Conservation (phyloP, 495 filamentous ascomycete genomes). For the Neurospora sp. region DNA sequence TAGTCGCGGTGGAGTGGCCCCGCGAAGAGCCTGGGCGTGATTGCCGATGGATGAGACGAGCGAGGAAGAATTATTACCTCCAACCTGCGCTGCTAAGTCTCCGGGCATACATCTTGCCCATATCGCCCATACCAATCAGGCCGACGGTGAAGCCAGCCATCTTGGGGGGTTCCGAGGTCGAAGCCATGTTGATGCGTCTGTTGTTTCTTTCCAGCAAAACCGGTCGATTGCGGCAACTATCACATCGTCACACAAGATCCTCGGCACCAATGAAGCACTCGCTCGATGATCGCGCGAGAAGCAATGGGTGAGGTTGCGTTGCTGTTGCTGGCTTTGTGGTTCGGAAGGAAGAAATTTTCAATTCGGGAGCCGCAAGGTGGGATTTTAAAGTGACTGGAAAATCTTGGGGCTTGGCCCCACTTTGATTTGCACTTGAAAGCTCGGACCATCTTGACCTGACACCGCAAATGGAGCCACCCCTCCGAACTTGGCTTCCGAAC, state of each 20-base stretch:
- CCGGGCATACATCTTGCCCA: slow-evolving; percentile 98
- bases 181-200: slow-evolving; percentile 7
- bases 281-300: not conserved
- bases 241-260: not conserved
- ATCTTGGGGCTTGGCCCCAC: slow-evolving; percentile 1
- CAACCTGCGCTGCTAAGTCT: slow-evolving; percentile 81
- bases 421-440: not conserved
- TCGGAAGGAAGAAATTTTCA: slow-evolving; percentile 6
- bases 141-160: slow-evolving; percentile 67
- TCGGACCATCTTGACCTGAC: not conserved
- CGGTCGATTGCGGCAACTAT: not conserved
- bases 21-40: not conserved
- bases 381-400: slow-evolving; percentile 7
- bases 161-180: slow-evolving; percentile 9
- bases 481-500: not conserved
- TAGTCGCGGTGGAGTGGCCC: not conserved
- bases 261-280: not conserved
- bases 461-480: not conserved
- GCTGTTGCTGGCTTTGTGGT: slow-evolving; percentile 5
- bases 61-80: slow-evolving; percentile 55
- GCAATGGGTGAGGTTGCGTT: not conserved
- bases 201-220: not conserved
- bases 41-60: slow-evolving; percentile 3
- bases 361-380: slow-evolving; percentile 3
- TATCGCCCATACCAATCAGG: slow-evolving; percentile 97